phyloP scores from a whole-genome alignment of 441 rosid genomes.

The Syzygium syzygioides region DNA sequence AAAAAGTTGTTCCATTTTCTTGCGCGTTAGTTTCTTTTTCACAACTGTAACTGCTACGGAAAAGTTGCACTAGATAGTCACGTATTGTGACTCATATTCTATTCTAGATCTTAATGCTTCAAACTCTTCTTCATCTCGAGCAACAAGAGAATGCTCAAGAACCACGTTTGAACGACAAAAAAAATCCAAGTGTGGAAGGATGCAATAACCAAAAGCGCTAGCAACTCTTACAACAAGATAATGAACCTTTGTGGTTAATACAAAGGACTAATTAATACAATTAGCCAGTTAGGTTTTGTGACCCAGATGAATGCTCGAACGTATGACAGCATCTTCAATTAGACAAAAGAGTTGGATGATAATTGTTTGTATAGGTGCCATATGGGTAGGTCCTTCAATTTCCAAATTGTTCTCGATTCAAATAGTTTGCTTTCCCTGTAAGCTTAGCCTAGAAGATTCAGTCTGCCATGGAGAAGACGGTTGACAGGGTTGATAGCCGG shows the following conservation, averaged over 20 bases:
- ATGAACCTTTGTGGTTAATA: neutral
- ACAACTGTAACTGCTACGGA: neutral
- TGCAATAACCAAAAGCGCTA: neutral
- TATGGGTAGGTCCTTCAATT: neutral
- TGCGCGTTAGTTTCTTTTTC: neutral
- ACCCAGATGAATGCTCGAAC: neutral
- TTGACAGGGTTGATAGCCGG: slow-evolving; percentile 10
- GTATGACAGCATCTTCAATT: neutral
- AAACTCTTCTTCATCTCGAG: neutral
- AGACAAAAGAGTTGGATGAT: neutral
- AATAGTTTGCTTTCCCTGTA: neutral
- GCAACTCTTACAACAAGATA: neutral
- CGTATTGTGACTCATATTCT: neutral
- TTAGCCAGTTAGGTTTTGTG: neutral
- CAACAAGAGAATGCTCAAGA: neutral
- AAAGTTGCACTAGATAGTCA: neutral
- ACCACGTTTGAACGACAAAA: neutral
- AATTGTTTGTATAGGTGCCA: neutral
- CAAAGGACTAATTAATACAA: neutral
- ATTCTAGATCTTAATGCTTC: neutral
- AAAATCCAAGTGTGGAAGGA: neutral
- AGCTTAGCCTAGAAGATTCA: no score
- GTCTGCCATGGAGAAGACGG: slow-evolving; percentile 1
- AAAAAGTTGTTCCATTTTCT: neutral
- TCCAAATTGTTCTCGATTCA: neutral